Conservation (phyloP, 495 filamentous ascomycete genomes). For the Terfezia boudieri region DNA sequence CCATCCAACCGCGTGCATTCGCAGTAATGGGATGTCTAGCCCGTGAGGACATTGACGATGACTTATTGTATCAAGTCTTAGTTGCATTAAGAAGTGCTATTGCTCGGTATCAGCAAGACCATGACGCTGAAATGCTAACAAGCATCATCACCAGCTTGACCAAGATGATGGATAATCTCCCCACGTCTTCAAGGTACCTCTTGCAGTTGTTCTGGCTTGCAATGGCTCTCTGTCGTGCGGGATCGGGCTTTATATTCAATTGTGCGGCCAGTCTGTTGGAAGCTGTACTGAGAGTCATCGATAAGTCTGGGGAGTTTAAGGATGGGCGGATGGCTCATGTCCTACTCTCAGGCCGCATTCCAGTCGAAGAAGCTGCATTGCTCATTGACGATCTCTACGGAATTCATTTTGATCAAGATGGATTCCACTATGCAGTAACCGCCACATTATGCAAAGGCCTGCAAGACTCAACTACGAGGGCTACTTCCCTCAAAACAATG, state of each 20-base stretch:
- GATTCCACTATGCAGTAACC: constrained; percentile 39
- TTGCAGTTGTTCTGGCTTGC: constrained; percentile 48
- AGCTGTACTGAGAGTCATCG: constrained; percentile 35
- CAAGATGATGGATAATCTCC: constrained; percentile 47
- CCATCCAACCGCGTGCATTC: constrained; percentile 43
- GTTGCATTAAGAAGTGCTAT: constrained; percentile 39
- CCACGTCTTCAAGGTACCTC: constrained; percentile 37
- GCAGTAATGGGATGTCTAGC: constrained; percentile 47
- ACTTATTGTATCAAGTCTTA: constrained; percentile 44
- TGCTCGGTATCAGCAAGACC: constrained; percentile 33
- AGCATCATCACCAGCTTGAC: constrained; percentile 39
- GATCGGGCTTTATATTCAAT: constrained; percentile 33
- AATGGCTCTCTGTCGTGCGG: constrained; percentile 35
- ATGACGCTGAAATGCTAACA: constrained; percentile 41
- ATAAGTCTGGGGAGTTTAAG: constrained; percentile 31
- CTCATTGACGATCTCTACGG: constrained; percentile 39
- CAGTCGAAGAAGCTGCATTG: constrained; percentile 34
- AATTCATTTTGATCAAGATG: constrained; percentile 36
- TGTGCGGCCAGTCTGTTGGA: constrained; percentile 40
- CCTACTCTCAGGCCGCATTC: constrained; percentile 31
- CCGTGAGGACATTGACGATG: constrained; percentile 43
- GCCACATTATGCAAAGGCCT: constrained; percentile 38
- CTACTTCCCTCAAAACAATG: constrained; percentile 31
- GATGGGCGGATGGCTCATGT: constrained; percentile 33
- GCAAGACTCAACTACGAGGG: constrained; percentile 34